Percentiles rank a stretch among this genome's conserved stretches.
phyloP scores from a whole-genome alignment of 2,329 filamentous ascomycete species.

The Raffaelea ambrosiae region DNA sequence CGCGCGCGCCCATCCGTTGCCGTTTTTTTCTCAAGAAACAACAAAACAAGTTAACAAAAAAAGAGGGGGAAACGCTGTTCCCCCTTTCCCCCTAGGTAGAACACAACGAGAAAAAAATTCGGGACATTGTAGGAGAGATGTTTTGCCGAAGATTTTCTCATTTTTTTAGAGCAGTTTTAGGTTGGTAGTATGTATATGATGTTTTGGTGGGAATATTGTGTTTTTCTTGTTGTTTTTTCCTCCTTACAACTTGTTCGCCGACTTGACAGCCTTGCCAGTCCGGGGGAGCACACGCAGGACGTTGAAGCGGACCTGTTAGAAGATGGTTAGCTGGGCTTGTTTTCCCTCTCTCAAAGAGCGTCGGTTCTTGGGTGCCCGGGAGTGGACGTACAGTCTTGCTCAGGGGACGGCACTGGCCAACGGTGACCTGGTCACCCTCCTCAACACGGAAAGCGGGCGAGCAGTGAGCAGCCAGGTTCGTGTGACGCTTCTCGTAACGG shows the following conservation, averaged over 20 bases:
- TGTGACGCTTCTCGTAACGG: slow-evolving; percentile 99
- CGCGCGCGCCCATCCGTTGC: too few relatives aligned
- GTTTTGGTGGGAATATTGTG: background rate
- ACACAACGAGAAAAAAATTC: too few relatives aligned
- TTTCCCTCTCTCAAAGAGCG: too few relatives aligned
- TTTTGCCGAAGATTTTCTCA: too few relatives aligned
- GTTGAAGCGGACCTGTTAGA: slow-evolving; percentile 90
- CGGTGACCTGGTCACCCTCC: slow-evolving; percentile 98
- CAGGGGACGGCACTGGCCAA: slow-evolving; percentile 98
- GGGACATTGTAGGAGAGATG: too few relatives aligned
- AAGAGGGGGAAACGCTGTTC: too few relatives aligned
- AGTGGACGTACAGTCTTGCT: slow-evolving; percentile 79
- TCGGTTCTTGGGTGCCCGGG: background rate
- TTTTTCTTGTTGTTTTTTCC: background rate
- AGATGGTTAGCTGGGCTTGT: too few relatives aligned
- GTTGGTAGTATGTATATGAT: too few relatives aligned
- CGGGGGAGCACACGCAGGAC: slow-evolving; percentile 96
- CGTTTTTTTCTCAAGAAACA: too few relatives aligned
- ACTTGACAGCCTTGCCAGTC: slow-evolving; percentile 95
- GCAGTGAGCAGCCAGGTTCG: slow-evolving; percentile 98
- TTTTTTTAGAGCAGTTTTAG: too few relatives aligned
- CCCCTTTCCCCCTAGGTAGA: too few relatives aligned
- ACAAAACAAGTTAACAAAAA: too few relatives aligned
- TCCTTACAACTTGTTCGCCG: slow-evolving; percentile 95
- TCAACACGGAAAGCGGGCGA: slow-evolving; percentile 99